Percentiles rank a stretch among this genome's conserved stretches.
phyloP scores from a whole-genome alignment of 2,329 filamentous ascomycete species.

The Metarhizium guizhouense region DNA sequence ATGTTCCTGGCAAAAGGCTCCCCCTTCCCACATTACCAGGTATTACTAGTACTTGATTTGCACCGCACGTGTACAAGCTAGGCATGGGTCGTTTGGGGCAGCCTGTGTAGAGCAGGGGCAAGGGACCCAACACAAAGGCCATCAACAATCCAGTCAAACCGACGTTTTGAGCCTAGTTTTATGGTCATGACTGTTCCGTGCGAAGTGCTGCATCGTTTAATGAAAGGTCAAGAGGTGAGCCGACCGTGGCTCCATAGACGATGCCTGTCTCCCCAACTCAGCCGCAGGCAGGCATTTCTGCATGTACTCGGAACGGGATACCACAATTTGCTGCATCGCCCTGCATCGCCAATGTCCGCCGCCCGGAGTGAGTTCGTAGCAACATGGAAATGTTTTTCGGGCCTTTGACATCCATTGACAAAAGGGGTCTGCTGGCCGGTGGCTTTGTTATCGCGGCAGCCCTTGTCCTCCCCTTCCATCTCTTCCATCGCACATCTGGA shows the following conservation, averaged over 20 bases:
- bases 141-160: background rate
- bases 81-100: background rate
- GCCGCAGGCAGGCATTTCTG: background rate
- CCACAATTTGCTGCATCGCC: background rate
- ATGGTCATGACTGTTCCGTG: background rate
- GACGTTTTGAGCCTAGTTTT: background rate
- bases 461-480: background rate
- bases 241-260: slow-evolving; percentile 1
- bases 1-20: background rate
- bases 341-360: background rate
- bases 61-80: background rate
- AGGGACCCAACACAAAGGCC: background rate
- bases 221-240: background rate
- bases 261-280: background rate
- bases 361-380: background rate
- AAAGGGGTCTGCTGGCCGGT: background rate
- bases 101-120: background rate
- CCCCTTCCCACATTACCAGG: background rate
- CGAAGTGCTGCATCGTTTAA: slow-evolving; percentile 1
- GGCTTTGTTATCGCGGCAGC: background rate
- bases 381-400: background rate
- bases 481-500: slow-evolving; percentile 1
- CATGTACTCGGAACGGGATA: background rate
- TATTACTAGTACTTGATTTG: background rate
- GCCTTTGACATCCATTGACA: background rate